These are phyloP conservation scores for Pelargonium australe DNA, from an alignment of 441 rosid species.

Conservation along the genomic window DNA sequence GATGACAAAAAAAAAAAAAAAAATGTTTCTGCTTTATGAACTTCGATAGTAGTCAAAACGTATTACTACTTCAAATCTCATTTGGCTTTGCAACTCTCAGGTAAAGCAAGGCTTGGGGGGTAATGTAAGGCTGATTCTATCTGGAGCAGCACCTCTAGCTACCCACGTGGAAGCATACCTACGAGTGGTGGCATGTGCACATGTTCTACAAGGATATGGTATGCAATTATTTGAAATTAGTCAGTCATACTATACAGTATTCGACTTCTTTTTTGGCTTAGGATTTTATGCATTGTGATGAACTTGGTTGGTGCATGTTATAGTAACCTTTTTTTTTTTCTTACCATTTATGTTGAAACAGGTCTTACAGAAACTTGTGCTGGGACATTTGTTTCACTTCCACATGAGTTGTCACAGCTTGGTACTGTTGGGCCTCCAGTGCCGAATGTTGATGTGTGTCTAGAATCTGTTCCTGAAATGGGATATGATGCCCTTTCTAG, in stretches of 20 bases:
- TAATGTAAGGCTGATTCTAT: slow-evolving; percentile 68
- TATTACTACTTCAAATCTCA: slow-evolving; percentile 4
- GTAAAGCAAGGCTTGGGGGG: slow-evolving; percentile 91
- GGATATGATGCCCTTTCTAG: slow-evolving; percentile 62
- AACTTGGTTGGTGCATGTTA: not conserved
- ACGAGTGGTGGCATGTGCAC: slow-evolving; percentile 87
- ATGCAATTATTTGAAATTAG: slow-evolving; percentile 15
- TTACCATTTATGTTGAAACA: slow-evolving; percentile 21
- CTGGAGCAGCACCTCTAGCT: slow-evolving; percentile 92
- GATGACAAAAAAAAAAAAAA: not conserved
- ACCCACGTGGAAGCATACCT: slow-evolving; percentile 75
- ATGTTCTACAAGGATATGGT: slow-evolving; percentile 99
- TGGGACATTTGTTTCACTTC: slow-evolving; percentile 87
- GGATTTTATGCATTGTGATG: not conserved
- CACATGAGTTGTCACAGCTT: slow-evolving; percentile 70
- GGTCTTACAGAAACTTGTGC: slow-evolving; percentile 96
- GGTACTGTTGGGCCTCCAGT: slow-evolving; percentile 95
- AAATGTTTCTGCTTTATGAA: not conserved
- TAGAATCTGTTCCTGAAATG: slow-evolving; percentile 94
- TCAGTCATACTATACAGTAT: not conserved
- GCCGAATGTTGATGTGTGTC: slow-evolving; percentile 80
- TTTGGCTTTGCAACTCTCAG: slow-evolving; percentile 28
- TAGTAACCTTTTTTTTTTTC: not conserved
- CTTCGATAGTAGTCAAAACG: slow-evolving; percentile 2
- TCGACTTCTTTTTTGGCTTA: not conserved